Conservation (phyloP, 2,329 filamentous ascomycete species). For the Colletotrichum kahawae region DNA sequence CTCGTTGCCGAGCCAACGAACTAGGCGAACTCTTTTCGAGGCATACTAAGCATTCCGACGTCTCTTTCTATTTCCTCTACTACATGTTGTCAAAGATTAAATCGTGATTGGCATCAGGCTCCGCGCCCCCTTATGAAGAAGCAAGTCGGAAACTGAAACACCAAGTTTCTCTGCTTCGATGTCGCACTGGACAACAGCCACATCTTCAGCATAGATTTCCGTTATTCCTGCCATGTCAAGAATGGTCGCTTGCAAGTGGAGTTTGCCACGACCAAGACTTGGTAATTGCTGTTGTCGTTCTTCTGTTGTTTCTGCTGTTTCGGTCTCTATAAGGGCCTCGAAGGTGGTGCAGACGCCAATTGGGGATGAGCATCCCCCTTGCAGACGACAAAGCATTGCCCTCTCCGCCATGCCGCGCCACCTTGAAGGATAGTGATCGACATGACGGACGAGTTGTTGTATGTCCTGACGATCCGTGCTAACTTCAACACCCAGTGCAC, state of each 20-base stretch:
- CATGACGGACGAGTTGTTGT: neutral
- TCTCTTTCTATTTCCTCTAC: neutral
- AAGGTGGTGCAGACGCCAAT: conserved; percentile 1
- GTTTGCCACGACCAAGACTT: neutral
- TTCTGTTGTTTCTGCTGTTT: neutral
- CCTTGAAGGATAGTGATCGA: conserved; percentile 17
- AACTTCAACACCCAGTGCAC: conserved; percentile 20
- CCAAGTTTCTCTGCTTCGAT: neutral
- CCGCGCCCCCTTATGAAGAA: neutral
- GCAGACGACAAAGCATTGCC: conserved; percentile 20
- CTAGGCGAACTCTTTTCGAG: too few relatives aligned
- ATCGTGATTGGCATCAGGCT: neutral
- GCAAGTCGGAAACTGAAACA: neutral
- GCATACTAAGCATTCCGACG: neutral
- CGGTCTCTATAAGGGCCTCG: neutral
- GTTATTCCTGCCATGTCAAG: neutral
- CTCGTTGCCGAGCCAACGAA: too few relatives aligned
- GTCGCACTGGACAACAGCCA: neutral
- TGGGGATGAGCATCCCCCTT: conserved; percentile 23
- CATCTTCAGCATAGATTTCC: neutral
- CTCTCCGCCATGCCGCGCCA: conserved; percentile 17
- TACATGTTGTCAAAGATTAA: neutral
- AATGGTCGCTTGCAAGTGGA: neutral
- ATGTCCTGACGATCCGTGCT: neutral
- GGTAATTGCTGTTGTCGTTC: neutral